Evolutionary conservation across 2,329 filamentous ascomycete species (phyloP).

Genomic region (Fusarium paranaense): DNA sequence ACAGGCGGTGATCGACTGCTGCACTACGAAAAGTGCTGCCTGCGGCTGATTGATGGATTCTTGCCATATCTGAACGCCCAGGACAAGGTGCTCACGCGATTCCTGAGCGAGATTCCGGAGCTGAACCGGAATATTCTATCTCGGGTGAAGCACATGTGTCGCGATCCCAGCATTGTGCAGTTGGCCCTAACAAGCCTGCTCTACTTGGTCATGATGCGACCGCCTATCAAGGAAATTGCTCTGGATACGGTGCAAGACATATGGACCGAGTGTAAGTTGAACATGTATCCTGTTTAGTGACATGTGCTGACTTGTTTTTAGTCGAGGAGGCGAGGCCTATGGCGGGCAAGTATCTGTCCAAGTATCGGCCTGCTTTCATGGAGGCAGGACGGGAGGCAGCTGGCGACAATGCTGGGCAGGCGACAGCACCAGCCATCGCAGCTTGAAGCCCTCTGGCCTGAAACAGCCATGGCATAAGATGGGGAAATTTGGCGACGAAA

Average conservation of each 20-base stretch:
- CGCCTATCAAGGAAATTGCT: constrained; percentile 71
- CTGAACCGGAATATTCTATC: constrained; percentile 78
- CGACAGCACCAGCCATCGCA: constrained; percentile 46
- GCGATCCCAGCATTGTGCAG: constrained; percentile 73
- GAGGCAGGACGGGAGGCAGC: constrained; percentile 46
- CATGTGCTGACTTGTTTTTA: constrained; percentile 45
- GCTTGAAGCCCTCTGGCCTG: constrained; percentile 37
- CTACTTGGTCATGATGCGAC: constrained; percentile 76
- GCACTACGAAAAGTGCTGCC: constrained; percentile 83
- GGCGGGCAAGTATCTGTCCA: constrained; percentile 71
- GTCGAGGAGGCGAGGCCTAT: constrained; percentile 73
- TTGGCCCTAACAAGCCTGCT: constrained; percentile 73
- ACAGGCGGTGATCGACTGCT: constrained; percentile 61
- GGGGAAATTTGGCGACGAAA: neutral
- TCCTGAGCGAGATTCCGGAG: constrained; percentile 90
- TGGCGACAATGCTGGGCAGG: constrained; percentile 31
- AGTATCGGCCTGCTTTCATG: constrained; percentile 68
- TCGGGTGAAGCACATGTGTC: constrained; percentile 75
- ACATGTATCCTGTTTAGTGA: neutral
- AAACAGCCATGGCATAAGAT: neutral
- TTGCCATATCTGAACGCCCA: constrained; percentile 90
- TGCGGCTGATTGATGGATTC: constrained; percentile 89
- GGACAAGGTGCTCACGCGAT: constrained; percentile 90
- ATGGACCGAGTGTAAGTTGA: constrained; percentile 71
- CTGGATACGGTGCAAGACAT: constrained; percentile 75